Evolutionary conservation across 345 rosid species (phyloP).

Genomic region (Eucalyptus polyanthemos): DNA sequence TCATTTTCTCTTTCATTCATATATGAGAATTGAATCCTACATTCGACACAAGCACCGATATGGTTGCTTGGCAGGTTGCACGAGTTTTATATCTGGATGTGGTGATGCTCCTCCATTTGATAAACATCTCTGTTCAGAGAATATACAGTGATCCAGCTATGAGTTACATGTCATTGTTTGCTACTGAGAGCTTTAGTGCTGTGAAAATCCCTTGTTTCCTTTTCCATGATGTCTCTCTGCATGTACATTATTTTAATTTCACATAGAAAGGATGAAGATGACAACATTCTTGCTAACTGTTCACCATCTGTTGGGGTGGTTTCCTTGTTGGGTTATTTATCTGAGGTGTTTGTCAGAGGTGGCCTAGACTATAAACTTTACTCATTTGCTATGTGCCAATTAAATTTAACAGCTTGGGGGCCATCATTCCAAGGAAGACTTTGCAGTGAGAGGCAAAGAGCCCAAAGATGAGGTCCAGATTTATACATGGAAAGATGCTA

Average conservation of each 20-base stretch:
- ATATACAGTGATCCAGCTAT: background rate
- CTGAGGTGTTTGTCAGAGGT: background rate
- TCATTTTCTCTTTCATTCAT: background rate
- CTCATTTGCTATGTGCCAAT: background rate
- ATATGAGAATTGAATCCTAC: background rate
- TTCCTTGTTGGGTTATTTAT: background rate
- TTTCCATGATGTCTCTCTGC: background rate
- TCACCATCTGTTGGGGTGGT: background rate
- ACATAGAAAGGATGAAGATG: background rate
- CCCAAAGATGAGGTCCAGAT: constrained; percentile 97
- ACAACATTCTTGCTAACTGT: background rate
- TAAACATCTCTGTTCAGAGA: background rate
- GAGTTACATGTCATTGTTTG: background rate
- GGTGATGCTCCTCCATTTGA: background rate
- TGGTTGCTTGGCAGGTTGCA: background rate
- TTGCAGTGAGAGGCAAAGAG: constrained; percentile 93
- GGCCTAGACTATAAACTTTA: background rate
- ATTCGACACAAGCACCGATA: background rate
- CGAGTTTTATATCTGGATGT: background rate
- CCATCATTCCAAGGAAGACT: constrained; percentile 76
- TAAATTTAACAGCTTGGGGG: constrained; percentile 42
- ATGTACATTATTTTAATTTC: background rate
- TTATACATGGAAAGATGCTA: constrained; percentile 97
- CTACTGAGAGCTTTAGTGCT: background rate
- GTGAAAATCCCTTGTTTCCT: background rate